Evolutionary conservation across 2,329 filamentous ascomycete species (phyloP).

Genomic region (Alternaria tenuissima): DNA sequence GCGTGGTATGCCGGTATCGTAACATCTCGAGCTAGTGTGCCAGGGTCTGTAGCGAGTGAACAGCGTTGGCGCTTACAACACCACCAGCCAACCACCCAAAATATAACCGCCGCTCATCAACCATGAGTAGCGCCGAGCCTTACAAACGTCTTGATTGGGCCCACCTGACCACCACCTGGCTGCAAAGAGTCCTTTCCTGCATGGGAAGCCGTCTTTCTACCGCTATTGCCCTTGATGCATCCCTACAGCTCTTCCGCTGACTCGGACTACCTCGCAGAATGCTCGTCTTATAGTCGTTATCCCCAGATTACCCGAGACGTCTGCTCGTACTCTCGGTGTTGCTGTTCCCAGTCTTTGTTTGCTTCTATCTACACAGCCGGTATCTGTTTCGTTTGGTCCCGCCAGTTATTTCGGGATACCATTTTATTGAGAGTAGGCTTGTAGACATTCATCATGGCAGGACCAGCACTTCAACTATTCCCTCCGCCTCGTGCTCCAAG

Average conservation of each 20-base stretch:
- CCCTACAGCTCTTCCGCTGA: conserved; percentile 22
- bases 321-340: conserved; percentile 28
- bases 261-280: conserved; percentile 13
- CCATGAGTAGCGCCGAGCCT: conserved; percentile 43
- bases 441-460: conserved; percentile 40
- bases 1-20: conserved; percentile 15
- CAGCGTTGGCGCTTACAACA: conserved; percentile 48
- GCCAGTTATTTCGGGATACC: conserved; percentile 29
- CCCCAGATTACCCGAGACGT: conserved; percentile 42
- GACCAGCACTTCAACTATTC: conserved; percentile 49
- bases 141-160: conserved; percentile 44
- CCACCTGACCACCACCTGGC: conserved; percentile 32
- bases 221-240: conserved; percentile 42
- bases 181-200: conserved; percentile 41
- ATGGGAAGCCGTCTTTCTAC: conserved; percentile 42
- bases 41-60: conserved; percentile 39
- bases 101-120: conserved; percentile 46
- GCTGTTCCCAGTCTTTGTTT: conserved; percentile 21
- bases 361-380: conserved; percentile 21
- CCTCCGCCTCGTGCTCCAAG: conserved; percentile 47
- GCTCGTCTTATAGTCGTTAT: conserved; percentile 44
- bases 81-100: conserved; percentile 45
- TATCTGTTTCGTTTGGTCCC: conserved; percentile 19
- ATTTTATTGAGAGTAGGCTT: conserved; percentile 22
- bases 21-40: conserved; percentile 29